Conservation (phyloP, 1,284 basidiomycete genomes). For the Xerocomus amazonicus region DNA sequence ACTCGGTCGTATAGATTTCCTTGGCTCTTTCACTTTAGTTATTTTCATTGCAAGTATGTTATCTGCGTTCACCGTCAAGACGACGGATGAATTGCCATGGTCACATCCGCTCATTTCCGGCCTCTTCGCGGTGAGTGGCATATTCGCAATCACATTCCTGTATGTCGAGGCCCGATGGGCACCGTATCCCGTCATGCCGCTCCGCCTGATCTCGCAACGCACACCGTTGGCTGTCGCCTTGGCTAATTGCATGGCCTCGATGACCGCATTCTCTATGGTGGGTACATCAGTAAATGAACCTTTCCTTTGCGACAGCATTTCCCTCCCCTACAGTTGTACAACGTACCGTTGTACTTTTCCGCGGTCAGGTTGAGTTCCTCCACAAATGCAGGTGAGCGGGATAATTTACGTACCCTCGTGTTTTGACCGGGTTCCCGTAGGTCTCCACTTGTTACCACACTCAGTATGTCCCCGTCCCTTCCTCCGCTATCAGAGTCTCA, state of each 20-base stretch:
- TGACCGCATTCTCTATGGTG: conserved; percentile 78
- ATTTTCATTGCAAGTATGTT: conserved; percentile 70
- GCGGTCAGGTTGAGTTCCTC: conserved; percentile 77
- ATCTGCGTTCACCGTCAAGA: conserved; percentile 75
- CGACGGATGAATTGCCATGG: conserved; percentile 79
- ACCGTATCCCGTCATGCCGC: conserved; percentile 81
- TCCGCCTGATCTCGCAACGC: conserved; percentile 68
- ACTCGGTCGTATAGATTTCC: conserved; percentile 75
- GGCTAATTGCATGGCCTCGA: conserved; percentile 74
- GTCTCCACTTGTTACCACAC: conserved; percentile 83
- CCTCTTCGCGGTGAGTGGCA: conserved; percentile 53
- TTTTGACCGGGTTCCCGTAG: conserved; percentile 26
- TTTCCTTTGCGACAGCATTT: neutral
- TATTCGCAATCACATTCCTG: conserved; percentile 61
- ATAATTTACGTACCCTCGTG: neutral
- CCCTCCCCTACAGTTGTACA: conserved; percentile 62
- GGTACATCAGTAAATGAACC: conserved; percentile 27
- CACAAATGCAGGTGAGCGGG: conserved; percentile 60
- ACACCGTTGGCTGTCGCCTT: conserved; percentile 80
- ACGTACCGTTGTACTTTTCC: conserved; percentile 85
- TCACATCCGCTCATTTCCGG: conserved; percentile 65
- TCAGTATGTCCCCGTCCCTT: conserved; percentile 50
- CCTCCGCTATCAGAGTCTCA: conserved; percentile 3
- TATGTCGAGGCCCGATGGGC: conserved; percentile 72
- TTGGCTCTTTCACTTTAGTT: conserved; percentile 79